Base-by-base conservation (phyloP, 2,329 filamentous ascomycete genomes). In the Huntiella abstrusa region DNA sequence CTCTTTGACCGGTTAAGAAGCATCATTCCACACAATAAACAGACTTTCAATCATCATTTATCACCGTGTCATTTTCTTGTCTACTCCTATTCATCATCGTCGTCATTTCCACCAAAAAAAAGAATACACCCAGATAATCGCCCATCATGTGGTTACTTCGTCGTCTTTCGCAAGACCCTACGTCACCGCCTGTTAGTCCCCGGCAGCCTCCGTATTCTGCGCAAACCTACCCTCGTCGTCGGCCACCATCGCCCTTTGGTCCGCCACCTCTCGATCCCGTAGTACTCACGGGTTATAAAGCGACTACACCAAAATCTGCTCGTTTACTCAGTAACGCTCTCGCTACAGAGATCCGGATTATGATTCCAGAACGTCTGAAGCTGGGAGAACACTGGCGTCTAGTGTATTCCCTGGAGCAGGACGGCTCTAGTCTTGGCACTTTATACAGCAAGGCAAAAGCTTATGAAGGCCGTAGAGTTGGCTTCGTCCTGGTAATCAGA, bases 301-400 rank as follows among this genome's bases (percentile, higher is more conserved):
- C 67, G 1, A 69, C 68, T 54, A 85, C 80, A 3, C 64, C 68
- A 13, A 54, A 63, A 13, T 69, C 68, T 33, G 77, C 75, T 41
- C 72, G 75, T 53, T 66, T 96, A 45, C 68, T 98, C 47, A 80
- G 71, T 13, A 66, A 68, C 43, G 71, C 77, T 8, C 66, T 96
- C 28, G 91, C 88, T 2, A 91, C 96, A 63, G 91, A 96, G 65
- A 94, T 96, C 48, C 73, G 91, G 41, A 73, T 92, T 35, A 77
- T 96, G 56, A 67, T 96, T 16, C 91, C 91, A 1, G 77, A 92
- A 53, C 72, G 91, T 42, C 64, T 96, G 50, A 84, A 93, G 61
- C 76, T 98, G 39, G 75, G 80, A 50, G 87, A 95, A 54, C 75
- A 80, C 51, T 98, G 91, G 91, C 71, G 70, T 46, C 65, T 96